Evolutionary conservation across 371 early-diverging fungal species (phyloP).

Genomic region (Rhizopus arrhizus): DNA sequence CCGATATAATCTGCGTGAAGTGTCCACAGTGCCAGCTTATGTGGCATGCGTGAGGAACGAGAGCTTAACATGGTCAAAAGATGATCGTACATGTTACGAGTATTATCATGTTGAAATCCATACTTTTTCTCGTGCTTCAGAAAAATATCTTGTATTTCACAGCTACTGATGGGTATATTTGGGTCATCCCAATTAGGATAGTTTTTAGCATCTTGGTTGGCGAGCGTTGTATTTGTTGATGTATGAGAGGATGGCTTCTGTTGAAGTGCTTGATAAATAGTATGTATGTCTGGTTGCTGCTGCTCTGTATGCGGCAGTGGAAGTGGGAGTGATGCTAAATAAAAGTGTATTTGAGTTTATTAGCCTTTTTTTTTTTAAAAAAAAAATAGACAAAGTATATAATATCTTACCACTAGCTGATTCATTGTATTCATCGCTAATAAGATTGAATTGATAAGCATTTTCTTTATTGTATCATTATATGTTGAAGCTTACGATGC

Average conservation of each 20-base stretch:
- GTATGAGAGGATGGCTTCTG: constrained; percentile 1
- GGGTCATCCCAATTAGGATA: constrained; percentile 22
- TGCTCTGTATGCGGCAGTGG: neutral
- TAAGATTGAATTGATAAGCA: neutral
- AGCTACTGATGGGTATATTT: constrained; percentile 10
- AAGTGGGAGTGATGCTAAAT: neutral
- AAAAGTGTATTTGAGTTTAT: neutral
- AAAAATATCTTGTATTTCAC: constrained; percentile 71
- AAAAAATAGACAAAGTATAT: neutral
- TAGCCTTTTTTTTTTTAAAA: neutral
- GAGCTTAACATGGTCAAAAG: constrained; percentile 82
- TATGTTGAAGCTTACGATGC: no score
- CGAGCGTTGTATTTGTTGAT: constrained; percentile 6
- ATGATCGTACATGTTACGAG: constrained; percentile 74
- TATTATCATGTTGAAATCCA: constrained; percentile 81
- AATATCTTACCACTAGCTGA: neutral
- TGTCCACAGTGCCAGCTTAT: constrained; percentile 71
- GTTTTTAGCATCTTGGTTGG: neutral
- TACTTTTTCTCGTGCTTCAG: constrained; percentile 64
- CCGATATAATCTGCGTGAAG: constrained; percentile 87
- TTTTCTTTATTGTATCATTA: no score
- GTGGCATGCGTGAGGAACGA: constrained; percentile 79
- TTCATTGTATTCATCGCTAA: neutral
- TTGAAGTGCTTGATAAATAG: constrained; percentile 11
- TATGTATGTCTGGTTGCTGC: neutral